Percentiles rank a stretch among this genome's conserved stretches.
These are phyloP conservation scores for Fusarium graminum DNA, from an alignment of 2,329 filamentous ascomycete genomes.

Conservation along the genomic window DNA sequence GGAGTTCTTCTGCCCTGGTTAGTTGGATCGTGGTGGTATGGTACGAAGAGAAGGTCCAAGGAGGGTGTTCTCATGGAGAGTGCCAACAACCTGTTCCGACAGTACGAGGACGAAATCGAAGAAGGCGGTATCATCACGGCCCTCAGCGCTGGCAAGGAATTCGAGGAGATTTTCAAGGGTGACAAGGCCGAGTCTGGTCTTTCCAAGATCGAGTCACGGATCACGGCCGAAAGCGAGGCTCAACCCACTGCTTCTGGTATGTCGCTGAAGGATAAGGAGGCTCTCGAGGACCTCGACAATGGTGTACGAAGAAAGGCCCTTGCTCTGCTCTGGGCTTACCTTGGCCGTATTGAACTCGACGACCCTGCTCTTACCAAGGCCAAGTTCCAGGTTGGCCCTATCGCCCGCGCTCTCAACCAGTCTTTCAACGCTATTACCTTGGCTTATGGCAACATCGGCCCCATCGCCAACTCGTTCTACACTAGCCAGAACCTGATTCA, in stretches of 20 bases:
- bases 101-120: constrained; percentile 87
- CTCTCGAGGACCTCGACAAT: constrained; percentile 84
- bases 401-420: constrained; percentile 86
- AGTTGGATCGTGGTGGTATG: constrained; percentile 99
- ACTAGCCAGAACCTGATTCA: constrained; percentile 90
- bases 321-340: constrained; percentile 93
- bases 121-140: constrained; percentile 84
- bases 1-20: constrained; percentile 92
- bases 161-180: constrained; percentile 79
- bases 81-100: constrained; percentile 93
- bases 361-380: constrained; percentile 82
- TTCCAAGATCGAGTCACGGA: constrained; percentile 84
- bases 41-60: constrained; percentile 90
- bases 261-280: constrained; percentile 78
- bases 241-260: constrained; percentile 69
- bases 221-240: constrained; percentile 72
- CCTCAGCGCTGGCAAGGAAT: constrained; percentile 89
- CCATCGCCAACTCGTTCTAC: constrained; percentile 84
- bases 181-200: constrained; percentile 84
- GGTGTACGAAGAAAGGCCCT: constrained; percentile 86
- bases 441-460: constrained; percentile 85
- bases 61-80: constrained; percentile 94
- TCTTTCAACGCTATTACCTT: constrained; percentile 89
- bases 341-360: constrained; percentile 87
- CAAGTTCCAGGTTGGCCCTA: constrained; percentile 90